phyloP scores from a whole-genome alignment of 1,284 basidiomycete genomes.

The Cryptococcus sp. region DNA sequence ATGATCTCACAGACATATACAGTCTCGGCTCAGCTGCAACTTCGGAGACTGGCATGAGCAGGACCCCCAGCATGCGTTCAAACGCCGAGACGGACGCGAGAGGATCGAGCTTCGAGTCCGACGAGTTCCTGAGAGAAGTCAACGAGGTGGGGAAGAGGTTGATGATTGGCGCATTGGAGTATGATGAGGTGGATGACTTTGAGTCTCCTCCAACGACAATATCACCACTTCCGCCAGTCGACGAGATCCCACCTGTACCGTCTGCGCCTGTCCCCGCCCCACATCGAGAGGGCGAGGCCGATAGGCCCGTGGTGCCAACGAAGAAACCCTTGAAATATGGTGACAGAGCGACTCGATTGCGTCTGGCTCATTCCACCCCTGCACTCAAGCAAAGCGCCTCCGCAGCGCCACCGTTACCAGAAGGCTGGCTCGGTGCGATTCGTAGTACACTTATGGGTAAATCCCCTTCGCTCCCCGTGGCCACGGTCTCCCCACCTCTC shows the following conservation, averaged over 20 bases:
- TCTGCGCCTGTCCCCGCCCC: constrained; percentile 4
- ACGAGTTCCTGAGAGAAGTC: constrained; percentile 15
- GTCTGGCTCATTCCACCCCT: constrained; percentile 37
- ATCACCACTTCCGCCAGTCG: constrained; percentile 5
- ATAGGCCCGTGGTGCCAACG: neutral
- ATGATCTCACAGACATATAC: constrained; percentile 22
- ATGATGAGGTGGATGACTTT: constrained; percentile 29
- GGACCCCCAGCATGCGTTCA: constrained; percentile 5
- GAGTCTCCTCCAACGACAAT: constrained; percentile 28
- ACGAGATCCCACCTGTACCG: constrained; percentile 15
- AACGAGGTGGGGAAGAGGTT: constrained; percentile 22
- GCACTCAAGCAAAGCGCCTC: constrained; percentile 18
- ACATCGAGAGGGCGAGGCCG: neutral
- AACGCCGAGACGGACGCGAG: constrained; percentile 13
- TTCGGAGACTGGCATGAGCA: neutral
- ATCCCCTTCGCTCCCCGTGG: constrained; percentile 2
- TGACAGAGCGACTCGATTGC: constrained; percentile 33
- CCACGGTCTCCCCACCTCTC: neutral
- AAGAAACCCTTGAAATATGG: constrained; percentile 31
- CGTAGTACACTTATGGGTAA: constrained; percentile 20
- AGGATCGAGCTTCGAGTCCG: constrained; percentile 5
- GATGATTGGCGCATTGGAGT: constrained; percentile 26
- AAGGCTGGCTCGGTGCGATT: constrained; percentile 34
- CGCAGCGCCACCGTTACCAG: constrained; percentile 10
- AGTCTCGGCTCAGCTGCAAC: constrained; percentile 21